phyloP scores from a whole-genome alignment of 2,329 filamentous ascomycete species.

The Fusarium ramigenum region DNA sequence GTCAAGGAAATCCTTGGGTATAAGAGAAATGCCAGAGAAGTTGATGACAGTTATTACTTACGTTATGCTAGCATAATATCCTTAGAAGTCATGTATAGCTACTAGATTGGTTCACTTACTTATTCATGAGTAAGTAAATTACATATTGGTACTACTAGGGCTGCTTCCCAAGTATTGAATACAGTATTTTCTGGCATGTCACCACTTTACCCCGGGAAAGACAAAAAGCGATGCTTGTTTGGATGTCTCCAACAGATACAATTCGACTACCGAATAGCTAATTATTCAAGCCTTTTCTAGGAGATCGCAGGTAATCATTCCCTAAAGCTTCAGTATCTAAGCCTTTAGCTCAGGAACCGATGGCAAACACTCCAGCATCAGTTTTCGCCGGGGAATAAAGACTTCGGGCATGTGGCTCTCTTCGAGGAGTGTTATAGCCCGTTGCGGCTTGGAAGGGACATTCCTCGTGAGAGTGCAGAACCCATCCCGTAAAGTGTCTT shows the following conservation, averaged over 20 bases:
- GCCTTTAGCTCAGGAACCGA: constrained; percentile 30
- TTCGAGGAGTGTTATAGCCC: too few species aligned
- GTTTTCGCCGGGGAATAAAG: too few species aligned
- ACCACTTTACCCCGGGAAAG: constrained; percentile 37
- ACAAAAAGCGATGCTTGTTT: constrained; percentile 14
- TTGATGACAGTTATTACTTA: not conserved
- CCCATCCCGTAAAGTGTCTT: too few species aligned
- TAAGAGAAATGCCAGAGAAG: not conserved
- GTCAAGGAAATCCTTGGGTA: not conserved
- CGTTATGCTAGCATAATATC: not conserved
- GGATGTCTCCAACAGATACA: not conserved
- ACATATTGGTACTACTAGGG: not conserved
- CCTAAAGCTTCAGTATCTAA: constrained; percentile 9
- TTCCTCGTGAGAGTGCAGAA: too few species aligned
- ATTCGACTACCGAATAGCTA: not conserved
- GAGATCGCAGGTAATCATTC: constrained; percentile 20
- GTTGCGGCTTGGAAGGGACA: too few species aligned
- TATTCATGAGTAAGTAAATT: not conserved
- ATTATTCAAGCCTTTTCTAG: not conserved
- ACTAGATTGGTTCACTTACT: not conserved
- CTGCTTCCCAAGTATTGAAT: not conserved
- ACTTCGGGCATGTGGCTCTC: too few species aligned
- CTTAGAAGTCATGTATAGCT: not conserved
- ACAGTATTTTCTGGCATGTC: constrained; percentile 9
- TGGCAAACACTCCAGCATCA: not conserved